Base-by-base conservation (phyloP, 345 rosid species). In the Erucastrum elatum region DNA sequence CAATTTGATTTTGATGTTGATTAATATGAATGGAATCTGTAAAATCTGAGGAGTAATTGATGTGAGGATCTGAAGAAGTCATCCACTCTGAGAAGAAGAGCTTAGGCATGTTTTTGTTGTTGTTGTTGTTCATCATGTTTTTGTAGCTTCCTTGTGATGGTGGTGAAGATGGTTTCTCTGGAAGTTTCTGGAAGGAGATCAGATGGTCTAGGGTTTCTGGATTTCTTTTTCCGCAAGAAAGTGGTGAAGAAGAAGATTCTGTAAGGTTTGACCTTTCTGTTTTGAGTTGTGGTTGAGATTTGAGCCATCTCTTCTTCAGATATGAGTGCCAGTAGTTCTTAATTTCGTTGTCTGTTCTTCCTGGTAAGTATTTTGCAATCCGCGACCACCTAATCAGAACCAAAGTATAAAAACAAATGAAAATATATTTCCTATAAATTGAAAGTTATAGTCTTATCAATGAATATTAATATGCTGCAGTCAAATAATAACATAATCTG, bases 301-400 rank as follows among this genome's bases (percentile, higher is more conserved):
- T 88, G 30, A 83, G 72, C 41, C 82, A 61, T 73, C 84, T 91
- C 72, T 93, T 93, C 86, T 93, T 91, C 37, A 92, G 78, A 78
- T 90, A 85, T 0, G 98, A 91, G 82, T 93, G 99, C 99, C 98
- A 93, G 34, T 88, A 82, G 74, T 95, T 95, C 83, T 95, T 95
- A 31, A 95, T 90, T 84, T 95, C 98, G 34, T 95, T 92, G 67
- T 95, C 97, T 4, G 99, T 95, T 87, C 99, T 90, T 77, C 99
- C 99, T 1, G 98, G 94, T 82, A 95, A 83, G 41, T 84, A 89
- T 66, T 83, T 92, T 3, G 98, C 94, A 55, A 94, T 94, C 68
- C 87, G 86, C 7, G 97, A 94, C 98, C 98, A 94, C 83, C 97
- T 94, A 63, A 25, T 75, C 75, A 75, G 13, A 10, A 5, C 53